phyloP scores from a whole-genome alignment of 2,329 filamentous ascomycete genomes.

The Stachybotrys chlorohalonatus region DNA sequence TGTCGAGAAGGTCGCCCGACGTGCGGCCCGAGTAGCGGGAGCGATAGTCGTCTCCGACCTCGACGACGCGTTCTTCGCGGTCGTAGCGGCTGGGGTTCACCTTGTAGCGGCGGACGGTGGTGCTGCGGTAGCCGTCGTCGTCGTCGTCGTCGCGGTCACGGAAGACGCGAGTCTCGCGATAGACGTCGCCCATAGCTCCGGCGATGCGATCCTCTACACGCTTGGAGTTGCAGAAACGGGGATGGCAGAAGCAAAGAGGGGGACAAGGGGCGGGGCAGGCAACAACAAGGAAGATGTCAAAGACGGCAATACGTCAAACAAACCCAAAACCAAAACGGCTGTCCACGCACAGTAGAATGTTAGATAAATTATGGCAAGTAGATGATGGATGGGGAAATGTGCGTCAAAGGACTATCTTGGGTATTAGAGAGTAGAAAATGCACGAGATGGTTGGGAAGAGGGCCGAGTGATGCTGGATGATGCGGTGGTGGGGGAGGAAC shows the following conservation, averaged over 20 bases:
- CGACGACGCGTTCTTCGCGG: constrained; percentile 27
- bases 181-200: constrained; percentile 24
- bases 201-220: neutral
- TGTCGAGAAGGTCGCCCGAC: constrained; percentile 31
- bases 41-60: constrained; percentile 36
- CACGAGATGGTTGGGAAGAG: neutral
- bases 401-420: neutral
- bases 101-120: constrained; percentile 45
- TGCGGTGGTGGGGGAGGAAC: neutral
- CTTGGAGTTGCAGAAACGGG: neutral
- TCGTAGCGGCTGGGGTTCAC: constrained; percentile 32
- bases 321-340: neutral
- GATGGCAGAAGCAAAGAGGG: neutral
- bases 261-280: neutral
- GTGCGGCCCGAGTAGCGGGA: constrained; percentile 32
- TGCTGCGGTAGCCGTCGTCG: constrained; percentile 36
- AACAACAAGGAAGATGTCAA: neutral
- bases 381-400: neutral
- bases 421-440: neutral
- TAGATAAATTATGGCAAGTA: neutral
- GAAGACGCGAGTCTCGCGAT: constrained; percentile 21
- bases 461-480: neutral
- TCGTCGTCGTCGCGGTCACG: constrained; percentile 24
- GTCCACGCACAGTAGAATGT: neutral
- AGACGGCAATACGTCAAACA: neutral